A percentile compares a stretch with the other conserved stretches of the same genome.
These are phyloP conservation scores for Clonostachys byssicola DNA, from an alignment of 2,329 filamentous ascomycete species.

Conservation along the genomic window DNA sequence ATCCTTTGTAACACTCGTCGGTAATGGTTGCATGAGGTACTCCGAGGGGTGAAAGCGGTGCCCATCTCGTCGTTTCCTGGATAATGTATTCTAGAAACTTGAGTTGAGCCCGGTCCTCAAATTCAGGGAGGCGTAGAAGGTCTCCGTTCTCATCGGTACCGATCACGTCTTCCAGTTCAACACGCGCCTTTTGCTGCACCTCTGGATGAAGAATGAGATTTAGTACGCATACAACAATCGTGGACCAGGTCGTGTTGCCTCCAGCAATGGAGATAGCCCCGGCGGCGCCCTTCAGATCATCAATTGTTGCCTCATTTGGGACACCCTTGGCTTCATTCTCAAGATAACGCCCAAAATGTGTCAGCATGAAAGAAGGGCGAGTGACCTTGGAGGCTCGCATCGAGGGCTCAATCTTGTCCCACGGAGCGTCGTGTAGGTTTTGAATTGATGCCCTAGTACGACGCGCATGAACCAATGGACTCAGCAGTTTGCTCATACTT, in stretches of 20 bases:
- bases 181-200: constrained; percentile 39
- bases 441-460: constrained; percentile 25
- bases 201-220: constrained; percentile 34
- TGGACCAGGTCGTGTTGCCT: constrained; percentile 38
- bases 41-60: constrained; percentile 39
- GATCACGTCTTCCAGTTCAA: constrained; percentile 40
- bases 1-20: constrained; percentile 53
- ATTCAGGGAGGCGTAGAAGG: constrained; percentile 31
- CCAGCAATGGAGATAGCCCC: constrained; percentile 43
- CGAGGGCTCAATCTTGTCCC: constrained; percentile 22
- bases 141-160: constrained; percentile 17
- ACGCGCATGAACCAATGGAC: constrained; percentile 11
- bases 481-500: constrained; percentile 17
- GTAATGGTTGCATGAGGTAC: constrained; percentile 49
- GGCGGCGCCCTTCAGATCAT: constrained; percentile 43
- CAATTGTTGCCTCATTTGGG: constrained; percentile 24
- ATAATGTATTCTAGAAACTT: constrained; percentile 39
- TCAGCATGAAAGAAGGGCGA: constrained; percentile 11
- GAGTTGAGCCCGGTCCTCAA: constrained; percentile 36
- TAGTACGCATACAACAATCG: constrained; percentile 37
- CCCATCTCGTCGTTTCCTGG: constrained; percentile 39
- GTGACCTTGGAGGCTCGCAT: constrained; percentile 14
- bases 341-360: constrained; percentile 10
- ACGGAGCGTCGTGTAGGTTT: constrained; percentile 38
- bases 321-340: constrained; percentile 17